Conservation (phyloP, 257 asterid genomes). For the Echium plantagineum region DNA sequence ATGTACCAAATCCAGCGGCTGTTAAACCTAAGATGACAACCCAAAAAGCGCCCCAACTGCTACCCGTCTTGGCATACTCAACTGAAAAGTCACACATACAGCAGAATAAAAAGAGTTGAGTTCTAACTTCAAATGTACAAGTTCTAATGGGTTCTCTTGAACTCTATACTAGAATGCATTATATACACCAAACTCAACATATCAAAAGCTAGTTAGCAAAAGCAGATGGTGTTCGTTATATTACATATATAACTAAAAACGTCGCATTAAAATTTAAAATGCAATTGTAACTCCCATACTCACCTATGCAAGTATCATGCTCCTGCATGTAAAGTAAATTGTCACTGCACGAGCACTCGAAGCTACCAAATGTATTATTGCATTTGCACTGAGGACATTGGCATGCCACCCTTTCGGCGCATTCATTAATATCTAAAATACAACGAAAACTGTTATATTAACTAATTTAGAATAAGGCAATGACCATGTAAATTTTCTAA, state of each 20-base stretch:
- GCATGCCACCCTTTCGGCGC: conserved; percentile 71
- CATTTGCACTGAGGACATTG: conserved; percentile 75
- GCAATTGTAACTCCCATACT: too few species aligned
- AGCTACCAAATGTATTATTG: conserved; percentile 91
- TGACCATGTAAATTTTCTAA: too few species aligned
- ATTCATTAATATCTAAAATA: conserved; percentile 62
- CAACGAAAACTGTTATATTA: not conserved
- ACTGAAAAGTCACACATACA: conserved; percentile 32
- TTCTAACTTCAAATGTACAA: not conserved
- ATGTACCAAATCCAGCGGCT: conserved; percentile 60
- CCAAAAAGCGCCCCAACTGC: conserved; percentile 66
- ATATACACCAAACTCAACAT: too few species aligned
- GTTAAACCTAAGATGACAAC: conserved; percentile 57
- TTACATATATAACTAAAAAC: too few species aligned
- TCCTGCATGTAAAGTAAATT: conserved; percentile 64
- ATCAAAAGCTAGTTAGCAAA: too few species aligned
- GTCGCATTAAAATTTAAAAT: too few species aligned
- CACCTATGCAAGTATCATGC: conserved; percentile 83
- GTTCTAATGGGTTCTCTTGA: not conserved
- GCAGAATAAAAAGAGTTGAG: not conserved
- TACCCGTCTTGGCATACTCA: conserved; percentile 28
- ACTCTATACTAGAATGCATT: too few species aligned
- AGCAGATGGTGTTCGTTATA: too few species aligned
- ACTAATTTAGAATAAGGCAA: too few species aligned
- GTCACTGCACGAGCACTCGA: conserved; percentile 65